A percentile compares a stretch with the other conserved stretches of the same genome.
phyloP scores from a whole-genome alignment of 257 asterid genomes.

The Echites panduratus region DNA sequence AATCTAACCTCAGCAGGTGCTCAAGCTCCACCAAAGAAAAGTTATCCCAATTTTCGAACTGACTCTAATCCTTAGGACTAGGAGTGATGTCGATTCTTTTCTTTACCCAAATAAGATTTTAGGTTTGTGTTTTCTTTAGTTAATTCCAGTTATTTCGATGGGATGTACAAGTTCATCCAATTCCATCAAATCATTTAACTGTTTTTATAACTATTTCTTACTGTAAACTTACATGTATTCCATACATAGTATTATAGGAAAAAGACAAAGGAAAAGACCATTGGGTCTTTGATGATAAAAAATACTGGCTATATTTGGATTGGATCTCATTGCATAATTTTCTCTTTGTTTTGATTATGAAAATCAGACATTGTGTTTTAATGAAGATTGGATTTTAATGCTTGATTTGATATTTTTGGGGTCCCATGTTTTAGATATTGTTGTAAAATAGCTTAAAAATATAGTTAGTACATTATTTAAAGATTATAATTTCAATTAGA shows the following conservation, averaged over 20 bases:
- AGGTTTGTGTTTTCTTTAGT: neutral
- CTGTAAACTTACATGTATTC: neutral
- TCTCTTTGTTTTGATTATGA: no score
- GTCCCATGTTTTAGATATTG: no score
- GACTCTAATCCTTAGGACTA: neutral
- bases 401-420: no score
- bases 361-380: no score
- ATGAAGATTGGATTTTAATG: no score
- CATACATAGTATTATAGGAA: neutral
- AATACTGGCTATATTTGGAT: no score
- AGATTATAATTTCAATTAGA: no score
- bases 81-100: neutral
- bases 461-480: no score
- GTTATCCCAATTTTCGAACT: neutral
- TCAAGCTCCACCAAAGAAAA: neutral
- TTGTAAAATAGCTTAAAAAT: no score
- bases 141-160: neutral
- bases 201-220: neutral
- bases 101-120: neutral
- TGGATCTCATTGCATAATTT: no score
- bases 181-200: no score
- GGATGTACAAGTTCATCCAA: neutral
- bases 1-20: neutral
- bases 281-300: neutral
- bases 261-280: no score